A percentile compares a stretch with the other conserved stretches of the same genome.
These are phyloP conservation scores for Przewalskia tangutica DNA, from an alignment of 257 asterid species.

Conservation along the genomic window DNA sequence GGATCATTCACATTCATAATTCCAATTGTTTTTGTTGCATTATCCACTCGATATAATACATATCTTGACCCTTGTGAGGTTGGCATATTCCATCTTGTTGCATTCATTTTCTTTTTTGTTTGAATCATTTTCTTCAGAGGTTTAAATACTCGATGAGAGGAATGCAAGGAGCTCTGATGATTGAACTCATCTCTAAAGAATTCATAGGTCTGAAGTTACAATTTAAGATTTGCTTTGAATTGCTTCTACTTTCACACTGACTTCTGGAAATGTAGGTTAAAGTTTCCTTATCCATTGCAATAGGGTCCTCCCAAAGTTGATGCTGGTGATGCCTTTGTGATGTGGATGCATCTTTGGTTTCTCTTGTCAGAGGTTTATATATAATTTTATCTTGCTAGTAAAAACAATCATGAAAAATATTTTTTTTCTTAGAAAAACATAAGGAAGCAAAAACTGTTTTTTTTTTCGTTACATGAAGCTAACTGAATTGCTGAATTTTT, in stretches of 20 bases:
- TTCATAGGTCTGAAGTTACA: not conserved
- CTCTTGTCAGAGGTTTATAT: slow-evolving; percentile 14
- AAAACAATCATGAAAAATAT: not conserved
- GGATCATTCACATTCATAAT: slow-evolving; percentile 75
- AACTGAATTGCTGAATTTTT: not conserved
- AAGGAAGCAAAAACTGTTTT: not conserved
- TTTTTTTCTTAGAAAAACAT: not conserved
- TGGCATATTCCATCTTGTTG: not conserved
- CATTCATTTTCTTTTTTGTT: not conserved
- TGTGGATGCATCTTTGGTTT: slow-evolving; percentile 41
- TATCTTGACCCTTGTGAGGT: slow-evolving; percentile 44
- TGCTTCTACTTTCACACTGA: not conserved
- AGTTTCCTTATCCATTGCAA: slow-evolving; percentile 41
- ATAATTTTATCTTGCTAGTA: not conserved
- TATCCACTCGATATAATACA: slow-evolving; percentile 36
- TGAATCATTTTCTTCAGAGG: slow-evolving; percentile 40
- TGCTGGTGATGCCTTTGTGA: slow-evolving; percentile 26
- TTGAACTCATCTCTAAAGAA: not conserved
- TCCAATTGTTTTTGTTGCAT: slow-evolving; percentile 63
- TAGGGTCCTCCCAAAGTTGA: slow-evolving; percentile 30
- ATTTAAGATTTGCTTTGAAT: not conserved
- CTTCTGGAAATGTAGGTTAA: slow-evolving; percentile 23
- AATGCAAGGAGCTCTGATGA: slow-evolving; percentile 83
- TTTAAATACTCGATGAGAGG: slow-evolving; percentile 63
- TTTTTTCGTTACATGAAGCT: not conserved